Evolutionary conservation across 2,329 filamentous ascomycete genomes (phyloP), one percentile per base, ranked within the genome.

Genomic region (Aspergillus brasiliensis): DNA sequence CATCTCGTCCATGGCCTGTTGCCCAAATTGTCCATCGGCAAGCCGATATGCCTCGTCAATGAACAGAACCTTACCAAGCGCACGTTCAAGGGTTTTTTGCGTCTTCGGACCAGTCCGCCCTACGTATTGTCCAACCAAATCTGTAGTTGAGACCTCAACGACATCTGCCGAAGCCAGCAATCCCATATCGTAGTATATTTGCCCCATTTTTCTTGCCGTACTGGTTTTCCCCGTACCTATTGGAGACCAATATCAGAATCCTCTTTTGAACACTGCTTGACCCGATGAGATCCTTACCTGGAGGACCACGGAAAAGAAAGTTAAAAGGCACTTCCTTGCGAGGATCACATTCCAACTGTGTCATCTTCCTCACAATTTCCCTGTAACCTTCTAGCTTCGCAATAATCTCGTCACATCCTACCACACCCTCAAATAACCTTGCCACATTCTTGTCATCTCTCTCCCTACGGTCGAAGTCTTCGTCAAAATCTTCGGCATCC

Each of bases 141-240:
- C 88, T 0, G 86, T 85, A 0, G 88, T 87, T 0, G 90, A 92
- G 51, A 82, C 84, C 57, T 91, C 87, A 0, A 87, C 71, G 0
- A 91, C 87, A 23, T 88, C 83, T 0, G 80, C 81, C 0, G 78
- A 79, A 0, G 84, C 75, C 0, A 93, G 75, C 34, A 92, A 84
- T 0, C 89, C 89, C 81, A 92, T 85, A 65, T 92, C 87, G 68
- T 90, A 92, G 68, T 86, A 93, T 0, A 93, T 80, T 62, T 91
- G 84, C 3, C 89, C 90, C 82, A 93, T 90, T 62, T 88, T 89
- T n/a, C 82, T 78, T 0, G 91, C 91, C 0, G 83, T 91, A 0
- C 90, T 90, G 0, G 89, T 92, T 0, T 83, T 83, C 83, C 64
- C 15, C 19, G 34, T 48, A 48, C 17, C 64, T 15, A 19, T 63